Base-by-base conservation (phyloP, 2,329 filamentous ascomycete species). In the Biscogniauxia sp. region DNA sequence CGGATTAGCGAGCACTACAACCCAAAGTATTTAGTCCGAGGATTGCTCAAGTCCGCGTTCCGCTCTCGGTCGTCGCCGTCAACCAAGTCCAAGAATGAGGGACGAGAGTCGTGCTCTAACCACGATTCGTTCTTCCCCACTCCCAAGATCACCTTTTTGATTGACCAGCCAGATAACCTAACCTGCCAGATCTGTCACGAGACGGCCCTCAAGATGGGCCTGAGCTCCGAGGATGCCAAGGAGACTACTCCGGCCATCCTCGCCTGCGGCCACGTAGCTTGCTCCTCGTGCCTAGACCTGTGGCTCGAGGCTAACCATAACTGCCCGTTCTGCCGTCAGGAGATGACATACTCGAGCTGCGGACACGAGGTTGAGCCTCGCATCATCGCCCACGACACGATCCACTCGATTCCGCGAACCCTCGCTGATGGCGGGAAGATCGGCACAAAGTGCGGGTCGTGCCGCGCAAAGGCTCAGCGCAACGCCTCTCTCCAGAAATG, bases 191-290 rank as follows among this genome's bases (percentile, higher is more conserved):
- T 74, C 23, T 73, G 72, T 51, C 54, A 58, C 6, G 58, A 59
- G 19, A 37, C 57, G 2, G n/a, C 52, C 2, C 53, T 72, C 0
- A 52, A 59, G 52, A 61, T 72, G 57, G 61, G 32, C 0, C 17
- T 41, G 1, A 59, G 49, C 6, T 51, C 51, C 0, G 55, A 59
- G 8, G n/a, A 45, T 0, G 25, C 57, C 0, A n/a, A 37, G 0
- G 57, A 66, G 3, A 51, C n/a, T 0, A 58, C 62, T 1, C 69
- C 75, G 1, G 61, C 65, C 2, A 72, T 77, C 1, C 61, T 77
- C 23, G 73, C 77, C 0, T 77, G 76, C 49, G 75, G 74, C 0
- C 77, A 79, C 56, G 61, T 72, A 4, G 73, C 64, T 3, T 74
- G 76, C 55, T 52, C 61, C 4, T 17, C 8, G 1, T 78, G 76